A percentile compares a stretch with the other conserved stretches of the same genome.
Evolutionary conservation across 2,329 filamentous ascomycete genomes (phyloP).

Genomic region (Emericellopsis cladophorae): DNA sequence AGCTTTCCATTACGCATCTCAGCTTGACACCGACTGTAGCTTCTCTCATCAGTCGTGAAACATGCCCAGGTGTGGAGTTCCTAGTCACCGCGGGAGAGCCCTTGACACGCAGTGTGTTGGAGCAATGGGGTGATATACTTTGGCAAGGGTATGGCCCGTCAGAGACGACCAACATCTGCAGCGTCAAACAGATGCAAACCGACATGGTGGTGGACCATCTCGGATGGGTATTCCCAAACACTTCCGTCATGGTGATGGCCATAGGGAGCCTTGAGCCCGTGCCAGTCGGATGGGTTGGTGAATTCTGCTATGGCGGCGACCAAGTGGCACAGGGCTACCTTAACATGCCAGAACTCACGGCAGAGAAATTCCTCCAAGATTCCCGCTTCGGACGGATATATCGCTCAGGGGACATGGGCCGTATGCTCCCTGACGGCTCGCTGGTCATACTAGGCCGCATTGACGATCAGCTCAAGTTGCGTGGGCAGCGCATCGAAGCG

Average conservation of each 20-base stretch:
- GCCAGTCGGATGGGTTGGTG: constrained; percentile 62
- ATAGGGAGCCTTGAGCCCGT: constrained; percentile 34
- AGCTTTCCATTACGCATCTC: constrained; percentile 60
- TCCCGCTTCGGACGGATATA: constrained; percentile 61
- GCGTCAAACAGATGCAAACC: constrained; percentile 48
- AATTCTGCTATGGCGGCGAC: constrained; percentile 76
- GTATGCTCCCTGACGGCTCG: constrained; percentile 65
- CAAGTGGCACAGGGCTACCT: constrained; percentile 71
- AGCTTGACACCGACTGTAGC: constrained; percentile 81
- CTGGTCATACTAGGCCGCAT: constrained; percentile 60
- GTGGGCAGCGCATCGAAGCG: constrained; percentile 69
- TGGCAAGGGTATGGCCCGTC: constrained; percentile 78
- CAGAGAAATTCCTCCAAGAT: constrained; percentile 57
- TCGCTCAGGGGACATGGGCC: constrained; percentile 69
- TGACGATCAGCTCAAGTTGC: constrained; percentile 72
- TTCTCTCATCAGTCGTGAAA: constrained; percentile 53
- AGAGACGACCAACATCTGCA: constrained; percentile 82
- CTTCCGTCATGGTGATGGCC: constrained; percentile 55
- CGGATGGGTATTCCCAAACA: constrained; percentile 63
- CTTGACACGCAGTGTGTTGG: constrained; percentile 58
- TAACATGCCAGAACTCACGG: constrained; percentile 48
- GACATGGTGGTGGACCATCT: constrained; percentile 59
- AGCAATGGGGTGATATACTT: constrained; percentile 55
- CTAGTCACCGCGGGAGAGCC: constrained; percentile 74
- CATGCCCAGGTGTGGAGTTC: constrained; percentile 60